Base-by-base conservation (phyloP, 1,284 basidiomycete genomes). In the Ganoderma leucocontextum region DNA sequence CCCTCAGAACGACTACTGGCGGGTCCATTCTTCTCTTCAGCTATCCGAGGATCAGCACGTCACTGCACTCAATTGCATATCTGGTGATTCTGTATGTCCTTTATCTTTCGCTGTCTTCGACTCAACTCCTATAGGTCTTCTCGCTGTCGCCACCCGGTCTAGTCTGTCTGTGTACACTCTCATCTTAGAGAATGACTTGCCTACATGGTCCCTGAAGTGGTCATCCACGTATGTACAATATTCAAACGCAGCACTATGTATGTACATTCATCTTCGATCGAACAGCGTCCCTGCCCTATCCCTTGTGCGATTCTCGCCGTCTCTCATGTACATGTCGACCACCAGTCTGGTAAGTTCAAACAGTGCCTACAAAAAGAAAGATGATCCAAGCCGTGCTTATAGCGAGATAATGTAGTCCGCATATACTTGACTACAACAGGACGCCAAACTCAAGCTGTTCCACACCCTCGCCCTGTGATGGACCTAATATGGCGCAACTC, bases 141-240 rank as follows among this genome's bases (percentile, higher is more conserved):
- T 95, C 71, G 89, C 89, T 38, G 85, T 94, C 53, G 91, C 89
- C 29, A 89, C 84, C 49, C 75, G 81, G 33, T 80, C 77, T 65
- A 85, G 85, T 59, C 80, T 95, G 17, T 89, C 90, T 3, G 86
- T 94, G 0, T 92, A 92, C 75, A 92, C 89, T 2, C 80, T 94
- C 53, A 88, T 91, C 67, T 83, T 93, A 53, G 91, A 94, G 74
- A 91, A 94, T 75, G 91, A 94, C 77, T 84, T 95, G 29, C 91
- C 89, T 13, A 91, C 89, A 1, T 95, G 94, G 94, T 90, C 88
- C 5, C 82, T 82, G 75, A 93, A 93, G 79, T 94, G 93, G 93
- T 84, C 81, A 25, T 80, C 83, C 62, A 75, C 81, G 93, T 93
- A 82, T 69, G 87, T 79, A 38, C 19, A 29, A 47, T 58, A 61